Base-by-base conservation (phyloP, 2,329 filamentous ascomycete species). In the Aspergillus ibericus region DNA sequence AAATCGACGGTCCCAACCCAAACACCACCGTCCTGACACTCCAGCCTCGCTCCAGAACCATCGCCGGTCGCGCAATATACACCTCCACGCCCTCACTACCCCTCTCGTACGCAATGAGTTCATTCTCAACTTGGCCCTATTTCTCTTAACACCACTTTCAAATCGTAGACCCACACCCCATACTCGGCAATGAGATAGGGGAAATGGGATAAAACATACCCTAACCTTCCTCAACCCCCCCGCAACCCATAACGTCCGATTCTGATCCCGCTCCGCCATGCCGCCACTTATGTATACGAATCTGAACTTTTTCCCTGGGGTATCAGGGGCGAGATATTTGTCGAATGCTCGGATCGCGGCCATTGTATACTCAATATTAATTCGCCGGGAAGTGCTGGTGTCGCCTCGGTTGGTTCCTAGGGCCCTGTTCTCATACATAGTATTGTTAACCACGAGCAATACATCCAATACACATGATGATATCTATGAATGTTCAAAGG, bases 221-320 rank as follows among this genome's bases (percentile, higher is more conserved):
- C 72, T 66, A 29, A 72, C 64, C 27, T 60, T 66, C 40, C 74
- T 63, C 35, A 55, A 55, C 29, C 69, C 66, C 3, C 63, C 53
- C 49, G 72, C 25, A 35, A 76, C 66, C 77, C 76, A 80, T 35
- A 80, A 59, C 13, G 67, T 68, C 51, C 71, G 71, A 20, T 69
- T 70, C 62, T 75, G 70, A 59, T 80, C 72, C 56, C 75, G 71
- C 60, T 79, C 76, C 15, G 76, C 73, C 20, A 73, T 68, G 50
- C 64, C 72, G 13, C 71, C 74, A 51, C 71, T 74, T 18, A 77
- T 60, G 62, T 77, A 80, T 2, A 81, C 63, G 59, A 81, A 81
- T 1, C 77, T 69, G 59, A 82, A 81, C n/a, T n/a, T 35, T 63
- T 72, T 42, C 66, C 67, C 0, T 56, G 6, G 29, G 12, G n/a